A percentile compares a stretch with the other conserved stretches of the same genome.
phyloP scores from a whole-genome alignment of 805 yeast genomes.

The Zygotorulaspora florentina region DNA sequence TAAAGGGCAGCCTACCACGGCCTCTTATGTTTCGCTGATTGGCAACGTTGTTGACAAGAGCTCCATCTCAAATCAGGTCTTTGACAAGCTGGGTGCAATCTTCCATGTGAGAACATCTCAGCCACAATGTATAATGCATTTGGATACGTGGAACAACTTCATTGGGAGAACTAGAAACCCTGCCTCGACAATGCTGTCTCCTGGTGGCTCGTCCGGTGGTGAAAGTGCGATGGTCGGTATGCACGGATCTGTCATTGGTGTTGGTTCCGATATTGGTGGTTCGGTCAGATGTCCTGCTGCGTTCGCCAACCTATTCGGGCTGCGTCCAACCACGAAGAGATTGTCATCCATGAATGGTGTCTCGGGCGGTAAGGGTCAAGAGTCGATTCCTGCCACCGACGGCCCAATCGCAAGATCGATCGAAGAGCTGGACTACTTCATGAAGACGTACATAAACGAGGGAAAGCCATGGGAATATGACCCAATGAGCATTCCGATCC shows the following conservation, averaged over 20 bases:
- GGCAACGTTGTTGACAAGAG: constrained; percentile 46
- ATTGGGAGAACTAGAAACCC: constrained; percentile 59
- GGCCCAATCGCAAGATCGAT: constrained; percentile 66
- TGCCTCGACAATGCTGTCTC: constrained; percentile 50
- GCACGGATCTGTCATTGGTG: constrained; percentile 58
- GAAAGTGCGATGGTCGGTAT: constrained; percentile 62
- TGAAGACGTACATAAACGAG: constrained; percentile 55
- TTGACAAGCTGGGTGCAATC: constrained; percentile 54
- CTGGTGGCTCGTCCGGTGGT: constrained; percentile 75
- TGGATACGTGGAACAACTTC: constrained; percentile 58
- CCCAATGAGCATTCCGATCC: constrained; percentile 33
- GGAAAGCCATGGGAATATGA: constrained; percentile 64
- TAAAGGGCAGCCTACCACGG: constrained; percentile 53
- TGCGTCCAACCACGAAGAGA: constrained; percentile 59
- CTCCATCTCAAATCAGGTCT: constrained; percentile 45
- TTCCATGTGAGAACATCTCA: constrained; percentile 62
- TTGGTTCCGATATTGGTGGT: constrained; percentile 73
- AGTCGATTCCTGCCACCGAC: constrained; percentile 57
- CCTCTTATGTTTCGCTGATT: constrained; percentile 52
- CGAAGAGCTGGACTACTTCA: constrained; percentile 65
- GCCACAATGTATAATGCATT: constrained; percentile 68
- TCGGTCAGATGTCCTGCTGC: constrained; percentile 68
- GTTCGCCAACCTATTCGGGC: constrained; percentile 56
- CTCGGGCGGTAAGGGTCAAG: constrained; percentile 58
- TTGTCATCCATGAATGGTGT: constrained; percentile 42